Conservation (phyloP, 768 basidiomycete species). For the Rhizopogon salebrosus region DNA sequence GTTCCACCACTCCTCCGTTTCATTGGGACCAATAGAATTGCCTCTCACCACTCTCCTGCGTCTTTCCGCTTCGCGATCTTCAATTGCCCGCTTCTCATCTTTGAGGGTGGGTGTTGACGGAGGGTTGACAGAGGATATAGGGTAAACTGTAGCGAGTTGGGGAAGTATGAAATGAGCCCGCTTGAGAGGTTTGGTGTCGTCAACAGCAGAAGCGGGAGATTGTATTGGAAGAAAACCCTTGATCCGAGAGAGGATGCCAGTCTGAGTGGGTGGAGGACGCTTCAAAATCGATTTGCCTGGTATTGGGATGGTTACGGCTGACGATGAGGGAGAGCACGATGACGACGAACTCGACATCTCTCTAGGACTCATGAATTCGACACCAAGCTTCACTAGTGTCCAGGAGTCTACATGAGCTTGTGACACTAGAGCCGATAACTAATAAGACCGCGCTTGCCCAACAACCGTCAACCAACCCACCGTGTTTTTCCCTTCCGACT, state of each 20-base stretch:
- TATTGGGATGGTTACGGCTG: constrained; percentile 73
- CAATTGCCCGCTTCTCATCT: constrained; percentile 79
- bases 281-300: constrained; percentile 83
- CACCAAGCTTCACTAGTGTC: no score
- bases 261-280: constrained; percentile 62
- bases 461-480: no score
- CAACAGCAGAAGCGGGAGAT: constrained; percentile 20
- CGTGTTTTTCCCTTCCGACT: no score
- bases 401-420: no score
- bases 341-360: constrained; percentile 31
- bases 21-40: constrained; percentile 30
- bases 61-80: constrained; percentile 68
- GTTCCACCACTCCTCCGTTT: constrained; percentile 73
- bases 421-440: no score
- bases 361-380: not conserved
- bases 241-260: constrained; percentile 68
- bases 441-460: no score
- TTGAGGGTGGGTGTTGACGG: constrained; percentile 75
- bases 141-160: constrained; percentile 82
- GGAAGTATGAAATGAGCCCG: constrained; percentile 91
- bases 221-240: constrained; percentile 69
- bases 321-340: constrained; percentile 68
- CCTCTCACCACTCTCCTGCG: constrained; percentile 61
- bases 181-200: constrained; percentile 65
- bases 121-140: constrained; percentile 79